Evolutionary conservation across 1,284 basidiomycete species (phyloP).

Genomic region (Ceratobasidium sp.): DNA sequence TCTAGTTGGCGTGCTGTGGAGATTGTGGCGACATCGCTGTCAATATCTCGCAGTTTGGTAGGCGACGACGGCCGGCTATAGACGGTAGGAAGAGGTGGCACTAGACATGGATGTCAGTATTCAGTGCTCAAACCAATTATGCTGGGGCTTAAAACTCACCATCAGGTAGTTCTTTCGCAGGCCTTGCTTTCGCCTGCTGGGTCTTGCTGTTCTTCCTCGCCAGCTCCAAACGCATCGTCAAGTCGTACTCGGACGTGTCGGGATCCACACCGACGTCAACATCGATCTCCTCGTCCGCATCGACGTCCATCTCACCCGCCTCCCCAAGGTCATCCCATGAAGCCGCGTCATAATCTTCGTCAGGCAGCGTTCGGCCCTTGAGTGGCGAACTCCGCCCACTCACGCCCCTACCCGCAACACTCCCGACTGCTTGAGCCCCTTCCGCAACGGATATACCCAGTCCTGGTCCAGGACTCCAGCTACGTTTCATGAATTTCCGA

Average conservation of each 20-base stretch:
- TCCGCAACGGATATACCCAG: conserved; percentile 25
- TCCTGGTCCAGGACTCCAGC: conserved; percentile 42
- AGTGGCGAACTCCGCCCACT: conserved; percentile 36
- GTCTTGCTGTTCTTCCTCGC: conserved; percentile 84
- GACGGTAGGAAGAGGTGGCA: conserved; percentile 34
- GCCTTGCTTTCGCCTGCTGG: conserved; percentile 61
- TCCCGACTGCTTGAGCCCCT: not conserved
- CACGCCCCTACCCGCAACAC: conserved; percentile 3
- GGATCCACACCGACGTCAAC: conserved; percentile 48
- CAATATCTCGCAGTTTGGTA: conserved; percentile 33
- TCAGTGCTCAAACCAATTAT: not conserved
- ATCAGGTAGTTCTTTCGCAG: conserved; percentile 53
- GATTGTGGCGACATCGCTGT: conserved; percentile 40
- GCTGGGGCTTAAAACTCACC: conserved; percentile 6
- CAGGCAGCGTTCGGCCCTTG: conserved; percentile 41
- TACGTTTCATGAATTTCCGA: conserved; percentile 40
- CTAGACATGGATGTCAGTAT: not conserved
- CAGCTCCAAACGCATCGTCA: conserved; percentile 78
- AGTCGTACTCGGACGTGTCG: conserved; percentile 73
- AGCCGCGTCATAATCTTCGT: conserved; percentile 37
- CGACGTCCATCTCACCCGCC: conserved; percentile 53
- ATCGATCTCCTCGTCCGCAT: conserved; percentile 62
- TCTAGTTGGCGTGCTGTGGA: conserved; percentile 44
- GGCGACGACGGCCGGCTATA: conserved; percentile 41
- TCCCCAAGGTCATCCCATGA: conserved; percentile 57